Evolutionary conservation across 129 eudicot genomes (phyloP), one percentile per base, ranked within the genome.

Genomic region (Artemisia tridentata): DNA sequence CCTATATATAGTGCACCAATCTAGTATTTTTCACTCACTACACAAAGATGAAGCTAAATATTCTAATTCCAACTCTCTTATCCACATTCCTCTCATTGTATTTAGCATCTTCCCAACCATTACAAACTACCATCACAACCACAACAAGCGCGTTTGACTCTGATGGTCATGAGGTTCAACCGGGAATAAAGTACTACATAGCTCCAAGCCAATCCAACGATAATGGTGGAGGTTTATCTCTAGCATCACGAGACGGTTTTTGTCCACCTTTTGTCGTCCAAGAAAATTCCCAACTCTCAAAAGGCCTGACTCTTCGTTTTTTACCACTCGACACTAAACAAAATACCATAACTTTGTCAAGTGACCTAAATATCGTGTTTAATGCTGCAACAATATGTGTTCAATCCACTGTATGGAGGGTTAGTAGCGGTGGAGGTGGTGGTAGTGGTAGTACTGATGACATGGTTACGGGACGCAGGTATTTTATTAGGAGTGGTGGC

Each of bases 241-340:
- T 88, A 46, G 74, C 84, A 5, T 75, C 82, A 19, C 67, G 86
- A 23, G 84, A 77, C 34, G 68, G 72, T 71, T 57, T 76, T 9
- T 91, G 97, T 72, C 97, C 97, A 11, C 77, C 81, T 38, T 76
- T 74, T 56, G 97, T 91, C 52, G 34, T 78, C 64, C 92, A 91
- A 68, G 88, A 85, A 47, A 81, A 27, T 67, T 15, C 16, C 38
- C 78, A 83, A 63, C 65, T 73, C 51, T 81, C 86, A 9, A 56
- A 67, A 11, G 97, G 97, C 49, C 82, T 85, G 13, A 64, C 97
- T 16, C 63, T 84, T 11, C 78, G 80, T 17, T 67, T 91, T 47
- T 21, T 77, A 21, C 88, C 92, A 5, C 81, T 75, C 16, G 81
- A 91, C 76, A 47, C 63, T 1, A 83, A 79, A 43, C 81, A 72